These are phyloP conservation scores for Hericium rajendrae DNA, from an alignment of 768 basidiomycete genomes.

Conservation along the genomic window DNA sequence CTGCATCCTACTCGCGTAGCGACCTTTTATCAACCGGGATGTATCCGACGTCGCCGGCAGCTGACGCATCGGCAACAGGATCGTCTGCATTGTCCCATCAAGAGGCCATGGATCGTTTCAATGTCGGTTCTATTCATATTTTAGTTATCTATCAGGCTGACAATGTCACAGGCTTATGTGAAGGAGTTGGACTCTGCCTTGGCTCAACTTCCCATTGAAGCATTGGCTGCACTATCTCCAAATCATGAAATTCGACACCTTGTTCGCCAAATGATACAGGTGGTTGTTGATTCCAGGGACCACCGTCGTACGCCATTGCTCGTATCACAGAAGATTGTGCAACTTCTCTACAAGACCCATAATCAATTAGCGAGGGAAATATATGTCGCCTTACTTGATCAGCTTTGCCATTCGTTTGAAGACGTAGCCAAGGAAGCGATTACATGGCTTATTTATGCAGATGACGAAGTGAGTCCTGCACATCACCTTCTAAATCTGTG, in stretches of 20 bases:
- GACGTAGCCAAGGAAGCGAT: conserved; percentile 96
- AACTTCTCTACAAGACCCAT: conserved; percentile 83
- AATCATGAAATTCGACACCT: conserved; percentile 83
- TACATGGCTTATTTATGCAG: conserved; percentile 92
- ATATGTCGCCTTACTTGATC: conserved; percentile 82
- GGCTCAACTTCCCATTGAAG: conserved; percentile 60
- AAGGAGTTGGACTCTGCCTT: conserved; percentile 76
- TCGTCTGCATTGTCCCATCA: conserved; percentile 50
- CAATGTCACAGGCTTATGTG: conserved; percentile 27
- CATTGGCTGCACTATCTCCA: conserved; percentile 60
- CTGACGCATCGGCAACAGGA: conserved; percentile 38
- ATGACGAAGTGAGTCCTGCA: conserved; percentile 72
- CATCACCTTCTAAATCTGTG: neutral
- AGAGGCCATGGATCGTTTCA: conserved; percentile 86
- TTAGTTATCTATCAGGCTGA: neutral
- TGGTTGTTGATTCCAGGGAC: conserved; percentile 73
- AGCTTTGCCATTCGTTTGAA: conserved; percentile 80
- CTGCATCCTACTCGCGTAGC: conserved; percentile 50
- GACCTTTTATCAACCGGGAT: conserved; percentile 33
- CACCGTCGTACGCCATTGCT: conserved; percentile 79
- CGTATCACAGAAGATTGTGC: conserved; percentile 96
- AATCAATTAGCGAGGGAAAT: conserved; percentile 85
- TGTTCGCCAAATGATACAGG: conserved; percentile 70
- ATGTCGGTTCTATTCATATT: conserved; percentile 32
- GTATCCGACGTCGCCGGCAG: conserved; percentile 54